Evolutionary conservation across 2,329 filamentous ascomycete genomes (phyloP).

Genomic region (Beauveria sp.): DNA sequence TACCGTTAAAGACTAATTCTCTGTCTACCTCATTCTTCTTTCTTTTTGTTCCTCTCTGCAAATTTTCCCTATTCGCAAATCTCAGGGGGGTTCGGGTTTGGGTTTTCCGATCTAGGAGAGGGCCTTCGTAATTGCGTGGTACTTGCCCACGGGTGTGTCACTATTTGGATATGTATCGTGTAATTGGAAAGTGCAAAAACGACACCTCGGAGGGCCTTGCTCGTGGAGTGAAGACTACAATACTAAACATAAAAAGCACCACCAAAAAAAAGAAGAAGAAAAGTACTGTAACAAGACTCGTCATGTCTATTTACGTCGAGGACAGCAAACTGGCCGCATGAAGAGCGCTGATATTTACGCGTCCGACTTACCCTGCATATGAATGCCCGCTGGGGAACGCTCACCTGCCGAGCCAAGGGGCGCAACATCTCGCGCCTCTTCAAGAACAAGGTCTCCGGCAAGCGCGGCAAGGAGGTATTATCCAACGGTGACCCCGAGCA

Average conservation of each 20-base stretch:
- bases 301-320: background rate
- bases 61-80: background rate
- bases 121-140: no score
- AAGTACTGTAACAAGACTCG: background rate
- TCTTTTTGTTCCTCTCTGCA: background rate
- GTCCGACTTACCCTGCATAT: background rate
- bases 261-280: background rate
- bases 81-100: fast-evolving
- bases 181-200: no score
- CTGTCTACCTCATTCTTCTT: background rate
- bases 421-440: no score
- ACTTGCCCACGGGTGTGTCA: no score
- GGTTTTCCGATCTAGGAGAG: no score
- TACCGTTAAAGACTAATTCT: background rate
- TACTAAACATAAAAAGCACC: no score
- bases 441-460: conserved; percentile 59
- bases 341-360: background rate
- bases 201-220: no score
- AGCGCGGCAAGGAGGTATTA: conserved; percentile 87
- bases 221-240: no score
- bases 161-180: no score
- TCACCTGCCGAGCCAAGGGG: background rate
- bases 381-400: background rate
- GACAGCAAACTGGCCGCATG: background rate
- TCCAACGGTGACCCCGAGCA: conserved; percentile 83